These are phyloP conservation scores for Solanum boliviense DNA, from an alignment of 257 asterid genomes.

Conservation along the genomic window DNA sequence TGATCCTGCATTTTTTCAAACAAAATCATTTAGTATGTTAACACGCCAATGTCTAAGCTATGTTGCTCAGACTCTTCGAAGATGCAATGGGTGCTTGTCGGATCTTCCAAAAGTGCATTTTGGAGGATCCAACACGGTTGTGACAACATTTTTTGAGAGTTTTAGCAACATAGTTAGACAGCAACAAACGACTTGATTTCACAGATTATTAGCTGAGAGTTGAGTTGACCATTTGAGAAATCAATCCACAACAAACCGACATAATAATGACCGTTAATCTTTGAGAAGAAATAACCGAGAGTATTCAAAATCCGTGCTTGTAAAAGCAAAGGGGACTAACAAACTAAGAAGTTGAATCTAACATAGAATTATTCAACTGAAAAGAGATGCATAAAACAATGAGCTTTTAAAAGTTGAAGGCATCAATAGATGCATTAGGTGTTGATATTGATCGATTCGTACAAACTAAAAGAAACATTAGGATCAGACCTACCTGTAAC, in stretches of 20 bases:
- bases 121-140: not conserved
- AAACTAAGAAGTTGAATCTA: not conserved
- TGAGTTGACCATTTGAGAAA: not conserved
- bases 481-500: not conserved
- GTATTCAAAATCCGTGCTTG: not conserved
- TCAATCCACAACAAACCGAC: not conserved
- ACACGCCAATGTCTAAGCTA: not conserved
- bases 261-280: not conserved
- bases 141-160: not conserved
- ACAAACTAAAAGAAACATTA: not conserved
- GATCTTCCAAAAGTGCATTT: not conserved
- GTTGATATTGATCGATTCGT: not conserved
- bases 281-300: not conserved
- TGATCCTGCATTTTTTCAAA: slow-evolving; percentile 50
- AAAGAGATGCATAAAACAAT: not conserved
- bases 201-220: not conserved
- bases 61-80: not conserved
- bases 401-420: not conserved
- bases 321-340: not conserved
- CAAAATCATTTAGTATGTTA: not conserved
- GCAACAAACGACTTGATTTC: not conserved
- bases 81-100: not conserved
- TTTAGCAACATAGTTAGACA: not conserved
- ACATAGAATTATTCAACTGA: not conserved
- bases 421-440: not conserved